Evolutionary conservation across 805 yeast genomes (phyloP).

Genomic region (Brettanomyces sp.): DNA sequence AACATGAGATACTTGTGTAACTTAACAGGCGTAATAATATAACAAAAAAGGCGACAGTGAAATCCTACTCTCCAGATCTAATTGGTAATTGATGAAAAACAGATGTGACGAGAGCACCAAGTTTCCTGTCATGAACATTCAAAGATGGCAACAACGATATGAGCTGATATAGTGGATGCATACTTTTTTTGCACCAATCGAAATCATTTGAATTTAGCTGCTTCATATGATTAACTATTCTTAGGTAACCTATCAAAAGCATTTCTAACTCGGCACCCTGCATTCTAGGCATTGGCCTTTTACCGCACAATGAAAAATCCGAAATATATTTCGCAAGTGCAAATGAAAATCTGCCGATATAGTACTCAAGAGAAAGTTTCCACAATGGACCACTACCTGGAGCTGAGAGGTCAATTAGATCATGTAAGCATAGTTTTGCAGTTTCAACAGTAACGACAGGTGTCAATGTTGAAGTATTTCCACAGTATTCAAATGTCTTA

Average conservation of each 20-base stretch:
- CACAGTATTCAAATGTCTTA: slow-evolving; percentile 43
- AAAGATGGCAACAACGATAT: neutral
- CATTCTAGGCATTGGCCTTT: slow-evolving; percentile 56
- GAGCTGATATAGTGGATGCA: too few relatives aligned
- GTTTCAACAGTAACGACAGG: slow-evolving; percentile 36
- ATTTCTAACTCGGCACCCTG: slow-evolving; percentile 54
- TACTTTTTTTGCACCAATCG: too few relatives aligned
- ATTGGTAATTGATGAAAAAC: too few relatives aligned
- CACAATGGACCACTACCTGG: slow-evolving; percentile 16
- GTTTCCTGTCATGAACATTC: neutral
- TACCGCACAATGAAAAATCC: slow-evolving; percentile 49
- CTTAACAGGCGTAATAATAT: too few relatives aligned
- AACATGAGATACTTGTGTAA: too few relatives aligned
- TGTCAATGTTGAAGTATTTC: slow-evolving; percentile 47
- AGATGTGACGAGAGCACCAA: neutral
- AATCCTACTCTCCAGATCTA: too few relatives aligned
- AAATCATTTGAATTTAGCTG: too few relatives aligned
- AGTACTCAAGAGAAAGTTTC: slow-evolving; percentile 32
- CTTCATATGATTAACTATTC: neutral
- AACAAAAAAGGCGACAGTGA: too few relatives aligned
- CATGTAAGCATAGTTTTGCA: slow-evolving; percentile 46
- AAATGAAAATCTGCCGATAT: slow-evolving; percentile 50
- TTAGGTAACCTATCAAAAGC: slow-evolving; percentile 35
- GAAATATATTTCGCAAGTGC: slow-evolving; percentile 55
- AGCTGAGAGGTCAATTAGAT: slow-evolving; percentile 36